Base-by-base conservation (phyloP, 352 stramenopile genomes). In the Peronospora farinosa region DNA sequence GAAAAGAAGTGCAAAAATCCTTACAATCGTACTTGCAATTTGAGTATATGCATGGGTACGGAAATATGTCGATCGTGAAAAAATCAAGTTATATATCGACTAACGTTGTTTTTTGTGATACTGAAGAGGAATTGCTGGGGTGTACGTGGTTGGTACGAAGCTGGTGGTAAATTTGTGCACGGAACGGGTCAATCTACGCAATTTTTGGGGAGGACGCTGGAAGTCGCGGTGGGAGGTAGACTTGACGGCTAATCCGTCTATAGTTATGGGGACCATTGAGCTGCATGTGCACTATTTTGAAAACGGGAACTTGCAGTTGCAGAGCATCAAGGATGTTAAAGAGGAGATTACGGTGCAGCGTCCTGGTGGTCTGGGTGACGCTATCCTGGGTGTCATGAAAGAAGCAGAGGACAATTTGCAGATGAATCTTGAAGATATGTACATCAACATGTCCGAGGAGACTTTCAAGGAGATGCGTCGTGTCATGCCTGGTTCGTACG, bases 261-360 rank as follows among this genome's bases (percentile, higher is more conserved):
- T 40, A 3, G 50, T 88, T 9, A 63, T 63, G 21, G 86, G 87
- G 45, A 74, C 47, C 17, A 88, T 96, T 46, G 57, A 82, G 45
- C 63, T 97, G 32, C 85, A 90, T 50, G 88, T 93, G 23, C 92
- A 98, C 67, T 97, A 97, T 71, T 98, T 97, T 74, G 92, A 98
- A 73, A 96, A 97, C 66, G 92, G 91, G 27, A 98, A 98, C 57
- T 66, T 98, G 40, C 90, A 97, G 71, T 58, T 97, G 35, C 79
- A 95, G 54, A 90, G 70, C 41, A 63, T 69, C 49, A 96, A 95
- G 55, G 45, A 65, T 2, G 53, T 95, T 21, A 69, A 79, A 12
- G 65, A 86, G 19, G 69, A 74, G 31, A 57, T 92, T 11, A 51
- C 57, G 9, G 76, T 77, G 15, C 47, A 71, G 9, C 49, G 63